Conservation (phyloP, 441 rosid genomes). For the Syzygium syzygioides region DNA sequence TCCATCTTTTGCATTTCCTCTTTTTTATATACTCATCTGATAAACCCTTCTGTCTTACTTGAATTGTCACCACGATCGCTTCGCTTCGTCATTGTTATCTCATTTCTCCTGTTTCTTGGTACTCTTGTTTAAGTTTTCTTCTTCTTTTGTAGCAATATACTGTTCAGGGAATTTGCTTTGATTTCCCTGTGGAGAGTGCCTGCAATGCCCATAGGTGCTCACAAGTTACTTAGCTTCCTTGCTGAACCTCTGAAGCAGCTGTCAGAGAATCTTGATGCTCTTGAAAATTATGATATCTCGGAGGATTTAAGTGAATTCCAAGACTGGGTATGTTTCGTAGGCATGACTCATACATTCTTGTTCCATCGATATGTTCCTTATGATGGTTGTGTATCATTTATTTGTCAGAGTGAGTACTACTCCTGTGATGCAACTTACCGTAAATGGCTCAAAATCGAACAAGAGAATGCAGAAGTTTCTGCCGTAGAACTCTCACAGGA, state of each 20-base stretch:
- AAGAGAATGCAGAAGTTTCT: slow-evolving; percentile 71
- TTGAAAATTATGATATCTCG: slow-evolving; percentile 53
- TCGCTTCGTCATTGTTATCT: neutral
- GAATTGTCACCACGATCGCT: neutral
- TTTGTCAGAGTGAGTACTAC: slow-evolving; percentile 69
- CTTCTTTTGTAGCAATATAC: slow-evolving; percentile 58
- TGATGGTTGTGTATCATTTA: neutral
- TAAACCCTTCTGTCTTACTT: neutral
- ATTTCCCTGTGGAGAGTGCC: slow-evolving; percentile 99
- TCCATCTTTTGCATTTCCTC: neutral
- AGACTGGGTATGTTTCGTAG: slow-evolving; percentile 73
- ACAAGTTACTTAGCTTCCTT: slow-evolving; percentile 80
- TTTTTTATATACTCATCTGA: neutral
- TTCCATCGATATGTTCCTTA: neutral
- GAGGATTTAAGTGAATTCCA: slow-evolving; percentile 86
- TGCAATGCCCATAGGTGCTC: slow-evolving; percentile 96
- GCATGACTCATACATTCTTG: neutral
- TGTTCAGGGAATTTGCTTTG: slow-evolving; percentile 91
- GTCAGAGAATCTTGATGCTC: slow-evolving; percentile 56
- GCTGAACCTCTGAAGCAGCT: slow-evolving; percentile 99
- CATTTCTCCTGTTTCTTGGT: neutral
- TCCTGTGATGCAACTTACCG: slow-evolving; percentile 97
- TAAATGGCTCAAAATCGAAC: slow-evolving; percentile 82
- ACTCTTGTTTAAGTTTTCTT: slow-evolving; percentile 5
- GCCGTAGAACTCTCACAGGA: slow-evolving; percentile 64